Conservation (phyloP, 306 rosid species). For the Glycine tomentella region DNA sequence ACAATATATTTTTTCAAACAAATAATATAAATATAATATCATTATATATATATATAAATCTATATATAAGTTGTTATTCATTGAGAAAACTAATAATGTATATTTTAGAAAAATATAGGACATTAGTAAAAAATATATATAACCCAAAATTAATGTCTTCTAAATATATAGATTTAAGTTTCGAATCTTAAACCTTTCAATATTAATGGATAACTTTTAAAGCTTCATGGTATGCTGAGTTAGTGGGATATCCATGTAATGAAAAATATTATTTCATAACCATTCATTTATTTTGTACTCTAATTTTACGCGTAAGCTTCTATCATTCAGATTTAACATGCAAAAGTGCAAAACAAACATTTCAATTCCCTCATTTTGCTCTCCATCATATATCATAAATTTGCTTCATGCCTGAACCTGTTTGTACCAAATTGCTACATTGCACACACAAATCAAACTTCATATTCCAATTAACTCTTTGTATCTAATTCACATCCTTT, state of each 20-base stretch:
- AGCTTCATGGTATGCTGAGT: background rate
- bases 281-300: background rate
- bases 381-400: too few relatives aligned
- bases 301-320: background rate
- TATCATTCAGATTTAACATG: background rate
- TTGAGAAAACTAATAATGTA: background rate
- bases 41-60: too few relatives aligned
- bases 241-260: background rate
- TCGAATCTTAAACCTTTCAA: background rate
- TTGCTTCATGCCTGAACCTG: background rate
- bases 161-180: background rate
- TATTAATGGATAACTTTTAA: background rate
- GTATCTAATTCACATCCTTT: background rate
- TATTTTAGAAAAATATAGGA: background rate
- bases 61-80: background rate
- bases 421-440: background rate
- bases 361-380: background rate
- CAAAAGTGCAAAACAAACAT: constrained; percentile 14
- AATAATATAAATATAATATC: too few relatives aligned
- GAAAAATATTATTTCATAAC: background rate
- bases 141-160: background rate
- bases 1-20: too few relatives aligned
- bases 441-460: background rate
- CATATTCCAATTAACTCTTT: background rate
- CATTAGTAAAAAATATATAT: background rate